Percentiles rank a stretch among this genome's conserved stretches.
Evolutionary conservation across 495 filamentous ascomycete species (phyloP).

Genomic region (Margaritispora aquatica): DNA sequence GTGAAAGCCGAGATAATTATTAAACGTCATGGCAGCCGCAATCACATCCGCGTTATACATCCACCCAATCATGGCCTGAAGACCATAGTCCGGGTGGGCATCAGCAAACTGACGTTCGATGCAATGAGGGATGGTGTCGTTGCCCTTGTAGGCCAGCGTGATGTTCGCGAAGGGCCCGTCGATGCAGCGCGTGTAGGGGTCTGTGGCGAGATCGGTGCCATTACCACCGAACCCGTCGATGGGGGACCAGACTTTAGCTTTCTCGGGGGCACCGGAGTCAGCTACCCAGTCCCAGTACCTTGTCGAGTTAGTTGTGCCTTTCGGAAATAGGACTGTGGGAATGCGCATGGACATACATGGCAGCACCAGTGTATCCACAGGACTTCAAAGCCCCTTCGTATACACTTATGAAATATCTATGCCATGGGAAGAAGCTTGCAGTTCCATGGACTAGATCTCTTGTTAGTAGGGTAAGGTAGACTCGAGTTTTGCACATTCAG

Average conservation of each 20-base stretch:
- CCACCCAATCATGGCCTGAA: not conserved
- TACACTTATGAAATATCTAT: conserved; percentile 57
- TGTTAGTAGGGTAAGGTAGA: too few relatives aligned
- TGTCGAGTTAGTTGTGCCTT: not conserved
- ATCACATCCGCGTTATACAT: conserved; percentile 6
- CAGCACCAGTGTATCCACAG: conserved; percentile 57
- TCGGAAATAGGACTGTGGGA: not conserved
- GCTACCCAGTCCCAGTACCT: conserved; percentile 13
- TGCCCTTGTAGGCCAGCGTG: conserved; percentile 5
- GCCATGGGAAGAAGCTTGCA: conserved; percentile 55
- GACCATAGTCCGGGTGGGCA: not conserved
- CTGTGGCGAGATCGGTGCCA: not conserved
- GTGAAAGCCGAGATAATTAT: not conserved
- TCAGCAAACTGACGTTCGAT: conserved; percentile 15
- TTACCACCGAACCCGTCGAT: conserved; percentile 6
- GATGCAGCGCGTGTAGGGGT: not conserved
- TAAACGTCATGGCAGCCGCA: not conserved
- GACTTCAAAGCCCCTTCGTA: conserved; percentile 64
- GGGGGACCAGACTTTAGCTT: not conserved
- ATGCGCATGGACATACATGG: conserved; percentile 4
- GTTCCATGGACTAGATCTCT: not conserved
- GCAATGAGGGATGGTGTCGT: conserved; percentile 17
- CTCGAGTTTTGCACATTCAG: too few relatives aligned
- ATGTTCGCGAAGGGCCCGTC: conserved; percentile 23
- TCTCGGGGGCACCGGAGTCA: not conserved